These are phyloP conservation scores for Berberis thunbergii DNA, from an alignment of 164 flowering plant species.

Conservation along the genomic window DNA sequence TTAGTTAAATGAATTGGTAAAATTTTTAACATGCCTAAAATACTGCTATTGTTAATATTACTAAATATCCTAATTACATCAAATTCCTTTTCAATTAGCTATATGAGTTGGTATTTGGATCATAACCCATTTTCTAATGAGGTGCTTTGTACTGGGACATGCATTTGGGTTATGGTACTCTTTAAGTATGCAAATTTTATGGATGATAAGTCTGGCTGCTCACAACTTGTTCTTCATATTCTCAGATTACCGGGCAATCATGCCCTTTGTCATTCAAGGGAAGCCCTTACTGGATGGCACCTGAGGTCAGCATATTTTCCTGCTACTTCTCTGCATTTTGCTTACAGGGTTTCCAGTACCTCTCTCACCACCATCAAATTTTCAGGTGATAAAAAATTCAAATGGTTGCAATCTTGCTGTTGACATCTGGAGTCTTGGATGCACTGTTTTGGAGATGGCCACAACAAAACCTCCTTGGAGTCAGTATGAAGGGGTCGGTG, in stretches of 20 bases:
- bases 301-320: slow-evolving; percentile 52
- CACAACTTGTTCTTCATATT: neutral
- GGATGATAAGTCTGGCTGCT: neutral
- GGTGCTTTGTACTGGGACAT: no score
- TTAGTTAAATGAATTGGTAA: no score
- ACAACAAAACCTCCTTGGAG: slow-evolving; percentile 94
- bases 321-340: neutral
- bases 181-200: no score
- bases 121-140: no score
- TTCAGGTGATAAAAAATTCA: slow-evolving; percentile 66
- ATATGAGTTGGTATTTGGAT: no score
- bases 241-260: slow-evolving; percentile 77
- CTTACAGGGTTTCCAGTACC: neutral
- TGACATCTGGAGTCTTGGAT: slow-evolving; percentile 93
- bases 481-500: slow-evolving; percentile 78
- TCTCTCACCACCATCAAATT: slow-evolving; percentile 6
- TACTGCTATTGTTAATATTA: no score
- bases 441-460: slow-evolving; percentile 92
- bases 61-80: no score
- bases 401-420: slow-evolving; percentile 77
- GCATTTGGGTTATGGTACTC: no score
- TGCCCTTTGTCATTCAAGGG: slow-evolving; percentile 82
- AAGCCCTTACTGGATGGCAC: slow-evolving; percentile 98
- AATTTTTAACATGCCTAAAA: no score
- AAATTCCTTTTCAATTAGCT: no score